Evolutionary conservation across 768 basidiomycete genomes (phyloP).

Genomic region (Chalciporus chontae): DNA sequence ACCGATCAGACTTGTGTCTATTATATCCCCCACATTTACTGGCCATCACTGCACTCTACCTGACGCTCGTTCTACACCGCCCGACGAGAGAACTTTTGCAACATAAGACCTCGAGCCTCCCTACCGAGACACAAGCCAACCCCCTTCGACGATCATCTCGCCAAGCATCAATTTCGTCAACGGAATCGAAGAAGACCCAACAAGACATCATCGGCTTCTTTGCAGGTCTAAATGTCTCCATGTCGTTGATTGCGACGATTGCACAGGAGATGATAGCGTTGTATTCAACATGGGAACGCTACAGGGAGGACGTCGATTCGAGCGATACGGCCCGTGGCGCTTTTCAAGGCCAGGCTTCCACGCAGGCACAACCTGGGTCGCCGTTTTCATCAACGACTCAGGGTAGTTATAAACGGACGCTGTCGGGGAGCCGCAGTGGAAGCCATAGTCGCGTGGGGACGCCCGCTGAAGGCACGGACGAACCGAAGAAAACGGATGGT

Average conservation of each 20-base stretch:
- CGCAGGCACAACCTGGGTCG: conserved; percentile 13
- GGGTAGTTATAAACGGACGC: conserved; percentile 23
- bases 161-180: conserved; percentile 35
- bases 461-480: conserved; percentile 23
- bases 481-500: conserved; percentile 13
- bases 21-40: conserved; percentile 93
- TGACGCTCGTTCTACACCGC: conserved; percentile 74
- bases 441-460: conserved; percentile 28
- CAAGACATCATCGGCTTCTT: conserved; percentile 81
- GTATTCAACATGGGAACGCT: conserved; percentile 86
- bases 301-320: conserved; percentile 59
- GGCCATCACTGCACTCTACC: conserved; percentile 87
- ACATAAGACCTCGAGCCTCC: conserved; percentile 29
- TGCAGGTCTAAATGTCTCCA: conserved; percentile 79
- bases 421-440: conserved; percentile 21
- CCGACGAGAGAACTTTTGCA: conserved; percentile 48
- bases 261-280: conserved; percentile 88
- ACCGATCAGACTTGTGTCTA: conserved; percentile 90
- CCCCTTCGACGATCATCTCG: conserved; percentile 56
- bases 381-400: conserved; percentile 19
- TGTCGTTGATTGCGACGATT: conserved; percentile 77
- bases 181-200: conserved; percentile 32
- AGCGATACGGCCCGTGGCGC: conserved; percentile 24
- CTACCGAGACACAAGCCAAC: conserved; percentile 26
- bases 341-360: conserved; percentile 12